Evolutionary conservation across 2,329 filamentous ascomycete genomes (phyloP).

Genomic region (Curvularia verruculosa): DNA sequence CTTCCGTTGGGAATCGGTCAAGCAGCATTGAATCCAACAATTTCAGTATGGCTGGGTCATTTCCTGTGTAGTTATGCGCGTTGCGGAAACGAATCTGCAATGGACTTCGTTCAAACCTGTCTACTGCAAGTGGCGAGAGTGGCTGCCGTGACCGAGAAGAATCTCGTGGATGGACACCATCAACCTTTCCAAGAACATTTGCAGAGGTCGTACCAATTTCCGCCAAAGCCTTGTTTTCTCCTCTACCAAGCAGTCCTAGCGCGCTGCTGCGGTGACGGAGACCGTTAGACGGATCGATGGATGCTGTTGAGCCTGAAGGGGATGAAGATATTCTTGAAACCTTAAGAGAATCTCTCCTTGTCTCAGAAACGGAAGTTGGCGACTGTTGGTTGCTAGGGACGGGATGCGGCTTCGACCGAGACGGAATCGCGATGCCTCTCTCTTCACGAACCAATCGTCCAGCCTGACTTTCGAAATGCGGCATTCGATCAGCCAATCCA

Average conservation of each 20-base stretch:
- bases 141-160: conserved; percentile 37
- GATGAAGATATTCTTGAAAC: conserved; percentile 39
- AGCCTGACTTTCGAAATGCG: conserved; percentile 50
- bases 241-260: conserved; percentile 65
- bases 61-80: conserved; percentile 85
- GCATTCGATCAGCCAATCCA: conserved; percentile 56
- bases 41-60: conserved; percentile 66
- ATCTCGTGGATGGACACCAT: conserved; percentile 53
- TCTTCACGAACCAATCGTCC: conserved; percentile 43
- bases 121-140: conserved; percentile 38
- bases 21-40: conserved; percentile 84
- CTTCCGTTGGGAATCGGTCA: conserved; percentile 65
- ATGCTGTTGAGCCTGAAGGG: conserved; percentile 38
- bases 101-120: conserved; percentile 39
- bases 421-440: conserved; percentile 31
- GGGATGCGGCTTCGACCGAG: conserved; percentile 26
- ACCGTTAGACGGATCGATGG: conserved; percentile 43
- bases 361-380: conserved; percentile 43
- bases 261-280: conserved; percentile 61
- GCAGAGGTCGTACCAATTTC: conserved; percentile 68
- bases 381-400: conserved; percentile 28
- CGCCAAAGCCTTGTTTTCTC: conserved; percentile 66
- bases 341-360: conserved; percentile 43
- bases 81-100: conserved; percentile 60
- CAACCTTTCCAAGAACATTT: conserved; percentile 69